These are phyloP conservation scores for Aechmea fasciata DNA, from an alignment of 176 grass and related monocot species.

Conservation along the genomic window DNA sequence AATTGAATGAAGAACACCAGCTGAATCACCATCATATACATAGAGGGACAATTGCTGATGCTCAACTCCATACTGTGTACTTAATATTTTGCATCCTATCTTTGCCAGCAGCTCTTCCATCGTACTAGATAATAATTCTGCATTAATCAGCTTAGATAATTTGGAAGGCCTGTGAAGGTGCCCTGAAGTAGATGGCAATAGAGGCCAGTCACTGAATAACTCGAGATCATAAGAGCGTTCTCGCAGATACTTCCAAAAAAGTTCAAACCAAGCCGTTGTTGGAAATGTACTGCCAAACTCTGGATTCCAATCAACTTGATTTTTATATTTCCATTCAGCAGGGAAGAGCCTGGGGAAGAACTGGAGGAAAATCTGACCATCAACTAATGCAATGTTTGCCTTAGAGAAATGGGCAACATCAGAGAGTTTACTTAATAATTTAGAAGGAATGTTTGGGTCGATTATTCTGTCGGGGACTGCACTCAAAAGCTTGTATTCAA, in stretches of 20 bases:
- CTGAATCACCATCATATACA: constrained; percentile 56
- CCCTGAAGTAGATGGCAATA: constrained; percentile 82
- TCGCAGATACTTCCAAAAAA: constrained; percentile 83
- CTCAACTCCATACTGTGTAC: constrained; percentile 41
- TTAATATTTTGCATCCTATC: constrained; percentile 84
- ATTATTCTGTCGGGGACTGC: constrained; percentile 61
- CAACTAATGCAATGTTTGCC: constrained; percentile 59
- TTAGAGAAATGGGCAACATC: constrained; percentile 49
- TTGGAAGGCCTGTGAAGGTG: constrained; percentile 57
- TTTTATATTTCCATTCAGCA: constrained; percentile 68
- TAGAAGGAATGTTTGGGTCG: constrained; percentile 54
- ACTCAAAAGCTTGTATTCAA: constrained; percentile 68
- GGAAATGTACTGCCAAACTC: constrained; percentile 39
- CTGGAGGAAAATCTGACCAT: constrained; percentile 53
- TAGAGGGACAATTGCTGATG: constrained; percentile 58
- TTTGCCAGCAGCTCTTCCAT: constrained; percentile 56
- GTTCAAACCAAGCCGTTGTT: constrained; percentile 64
- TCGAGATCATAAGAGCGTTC: constrained; percentile 54
- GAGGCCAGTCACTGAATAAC: constrained; percentile 83
- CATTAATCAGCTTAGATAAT: constrained; percentile 68
- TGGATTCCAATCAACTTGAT: constrained; percentile 68
- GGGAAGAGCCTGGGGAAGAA: constrained; percentile 78
- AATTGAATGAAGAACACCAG: constrained; percentile 71
- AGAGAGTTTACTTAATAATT: constrained; percentile 48
- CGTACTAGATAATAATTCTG: constrained; percentile 51